Conservation (phyloP, 192 early-diverging fungal species). For the Linnemannia schmuckeri region DNA sequence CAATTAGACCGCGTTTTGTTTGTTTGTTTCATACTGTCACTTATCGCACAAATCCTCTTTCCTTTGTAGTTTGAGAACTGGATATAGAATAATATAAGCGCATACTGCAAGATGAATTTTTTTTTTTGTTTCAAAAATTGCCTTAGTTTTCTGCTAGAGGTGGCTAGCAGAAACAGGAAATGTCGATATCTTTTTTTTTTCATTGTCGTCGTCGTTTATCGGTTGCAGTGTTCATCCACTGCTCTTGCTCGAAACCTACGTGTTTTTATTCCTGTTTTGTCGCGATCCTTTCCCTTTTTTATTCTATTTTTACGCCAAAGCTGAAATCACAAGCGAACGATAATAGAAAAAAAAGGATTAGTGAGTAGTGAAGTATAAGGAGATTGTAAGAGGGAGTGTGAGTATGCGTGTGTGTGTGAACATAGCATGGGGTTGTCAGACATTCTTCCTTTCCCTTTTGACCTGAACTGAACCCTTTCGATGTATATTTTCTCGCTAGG, state of each 20-base stretch:
- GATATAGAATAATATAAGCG: too few species aligned
- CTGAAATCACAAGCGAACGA: neutral
- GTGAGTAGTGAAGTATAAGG: neutral
- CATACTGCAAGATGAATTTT: too few species aligned
- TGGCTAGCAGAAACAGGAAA: too few species aligned
- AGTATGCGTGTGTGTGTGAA: neutral
- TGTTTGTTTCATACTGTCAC: too few species aligned
- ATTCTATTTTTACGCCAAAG: neutral
- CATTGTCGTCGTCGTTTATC: too few species aligned
- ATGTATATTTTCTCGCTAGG: neutral
- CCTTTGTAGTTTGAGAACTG: too few species aligned
- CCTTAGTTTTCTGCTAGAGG: too few species aligned
- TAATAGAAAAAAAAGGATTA: neutral
- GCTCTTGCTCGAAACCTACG: too few species aligned
- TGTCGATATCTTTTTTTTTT: too few species aligned
- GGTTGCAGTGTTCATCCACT: too few species aligned
- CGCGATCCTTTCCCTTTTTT: neutral
- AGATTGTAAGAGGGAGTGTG: neutral
- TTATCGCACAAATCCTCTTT: too few species aligned
- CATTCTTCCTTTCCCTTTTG: neutral
- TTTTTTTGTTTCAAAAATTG: too few species aligned
- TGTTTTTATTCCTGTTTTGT: neutral
- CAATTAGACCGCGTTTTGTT: constrained; percentile 67
- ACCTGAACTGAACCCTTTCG: neutral
- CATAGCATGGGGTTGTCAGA: neutral